phyloP scores from a whole-genome alignment of 257 asterid species.

The Solanum clarkiae region DNA sequence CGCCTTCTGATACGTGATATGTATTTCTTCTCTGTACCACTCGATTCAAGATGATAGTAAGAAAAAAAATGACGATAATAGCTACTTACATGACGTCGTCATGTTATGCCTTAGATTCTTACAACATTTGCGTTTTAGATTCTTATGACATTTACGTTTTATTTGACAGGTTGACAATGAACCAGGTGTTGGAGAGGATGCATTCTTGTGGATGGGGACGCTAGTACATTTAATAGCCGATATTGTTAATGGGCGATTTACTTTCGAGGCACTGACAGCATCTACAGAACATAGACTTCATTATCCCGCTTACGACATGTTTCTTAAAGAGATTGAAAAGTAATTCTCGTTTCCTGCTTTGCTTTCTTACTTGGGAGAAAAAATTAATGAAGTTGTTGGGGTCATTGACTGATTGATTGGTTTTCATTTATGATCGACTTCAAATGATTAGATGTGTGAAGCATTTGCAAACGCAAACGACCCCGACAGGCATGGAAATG shows the following conservation, averaged over 20 bases:
- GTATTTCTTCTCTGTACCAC: not conserved
- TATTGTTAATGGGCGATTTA: slow-evolving; percentile 65
- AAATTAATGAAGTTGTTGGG: not conserved
- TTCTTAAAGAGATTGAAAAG: slow-evolving; percentile 65
- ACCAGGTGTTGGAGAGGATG: slow-evolving; percentile 66
- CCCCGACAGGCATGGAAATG: slow-evolving; percentile 42
- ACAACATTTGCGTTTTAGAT: not conserved
- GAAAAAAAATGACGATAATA: not conserved
- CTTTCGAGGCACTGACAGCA: slow-evolving; percentile 81
- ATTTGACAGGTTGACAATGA: slow-evolving; percentile 52
- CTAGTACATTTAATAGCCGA: slow-evolving; percentile 63
- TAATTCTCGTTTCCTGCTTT: not conserved
- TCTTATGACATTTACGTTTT: not conserved
- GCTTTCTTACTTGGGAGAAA: not conserved
- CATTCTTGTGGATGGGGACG: slow-evolving; percentile 72
- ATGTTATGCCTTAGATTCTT: not conserved
- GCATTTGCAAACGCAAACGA: slow-evolving; percentile 60
- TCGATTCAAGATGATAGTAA: no score
- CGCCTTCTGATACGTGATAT: not conserved
- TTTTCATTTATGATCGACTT: not conserved
- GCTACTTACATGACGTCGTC: not conserved
- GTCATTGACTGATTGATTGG: not conserved
- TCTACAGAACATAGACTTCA: slow-evolving; percentile 58
- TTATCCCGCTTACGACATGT: slow-evolving; percentile 73
- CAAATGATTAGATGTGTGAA: slow-evolving; percentile 40